Evolutionary conservation across 495 filamentous ascomycete species (phyloP).

Genomic region (Rostrohypoxylon terebratum): DNA sequence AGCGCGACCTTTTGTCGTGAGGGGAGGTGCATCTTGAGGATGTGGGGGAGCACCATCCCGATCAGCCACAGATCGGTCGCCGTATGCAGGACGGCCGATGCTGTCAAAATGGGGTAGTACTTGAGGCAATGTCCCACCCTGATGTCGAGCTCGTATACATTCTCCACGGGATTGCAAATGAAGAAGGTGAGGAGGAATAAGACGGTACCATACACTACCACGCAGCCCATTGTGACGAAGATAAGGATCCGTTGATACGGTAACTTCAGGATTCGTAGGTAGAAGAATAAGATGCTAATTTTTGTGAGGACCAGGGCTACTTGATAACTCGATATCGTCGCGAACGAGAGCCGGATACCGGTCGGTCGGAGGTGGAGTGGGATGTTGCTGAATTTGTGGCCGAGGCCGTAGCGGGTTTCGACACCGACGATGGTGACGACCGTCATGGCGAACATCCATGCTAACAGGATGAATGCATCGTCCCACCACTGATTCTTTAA

Average conservation of each 20-base stretch:
- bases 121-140: conserved; percentile 47
- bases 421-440: conserved; percentile 40
- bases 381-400: conserved; percentile 40
- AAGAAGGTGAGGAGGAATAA: conserved; percentile 55
- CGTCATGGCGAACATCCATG: conserved; percentile 41
- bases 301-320: conserved; percentile 54
- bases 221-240: conserved; percentile 49
- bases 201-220: conserved; percentile 49
- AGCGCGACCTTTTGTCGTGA: conserved; percentile 50
- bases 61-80: conserved; percentile 54
- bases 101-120: conserved; percentile 52
- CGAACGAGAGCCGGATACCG: conserved; percentile 41
- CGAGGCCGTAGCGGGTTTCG: conserved; percentile 41
- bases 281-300: conserved; percentile 55
- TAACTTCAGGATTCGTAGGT: conserved; percentile 55
- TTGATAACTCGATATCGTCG: conserved; percentile 50
- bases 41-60: conserved; percentile 51
- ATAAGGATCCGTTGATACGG: conserved; percentile 47
- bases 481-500: conserved; percentile 45
- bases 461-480: conserved; percentile 37
- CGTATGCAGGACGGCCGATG: conserved; percentile 51
- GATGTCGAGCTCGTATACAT: conserved; percentile 45
- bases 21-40: conserved; percentile 52
- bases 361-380: conserved; percentile 37
- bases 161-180: conserved; percentile 52